phyloP scores from a whole-genome alignment of 129 eudicot species.

The Flaveria brownii region DNA sequence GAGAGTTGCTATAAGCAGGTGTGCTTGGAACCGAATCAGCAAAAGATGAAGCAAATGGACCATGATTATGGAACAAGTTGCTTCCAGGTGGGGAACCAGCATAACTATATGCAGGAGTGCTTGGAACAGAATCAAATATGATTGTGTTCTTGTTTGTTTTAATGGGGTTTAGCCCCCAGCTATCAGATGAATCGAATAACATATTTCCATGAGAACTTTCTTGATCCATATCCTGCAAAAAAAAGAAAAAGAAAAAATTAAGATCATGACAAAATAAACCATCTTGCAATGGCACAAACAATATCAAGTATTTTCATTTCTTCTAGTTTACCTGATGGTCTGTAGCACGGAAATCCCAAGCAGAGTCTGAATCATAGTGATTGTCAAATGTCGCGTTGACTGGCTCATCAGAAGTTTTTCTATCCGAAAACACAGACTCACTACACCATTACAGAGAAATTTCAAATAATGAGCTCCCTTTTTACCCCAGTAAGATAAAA shows the following conservation, averaged over 20 bases:
- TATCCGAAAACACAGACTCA: conserved; percentile 34
- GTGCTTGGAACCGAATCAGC: conserved; percentile 74
- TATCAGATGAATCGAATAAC: conserved; percentile 53
- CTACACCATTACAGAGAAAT: conserved; percentile 44
- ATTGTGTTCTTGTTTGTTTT: conserved; percentile 48
- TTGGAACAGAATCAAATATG: conserved; percentile 67
- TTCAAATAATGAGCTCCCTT: conserved; percentile 26
- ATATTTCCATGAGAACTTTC: conserved; percentile 48
- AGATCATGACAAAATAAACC: neutral
- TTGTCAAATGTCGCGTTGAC: conserved; percentile 62
- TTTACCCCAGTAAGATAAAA: neutral
- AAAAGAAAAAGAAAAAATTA: neutral
- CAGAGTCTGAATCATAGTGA: conserved; percentile 54
- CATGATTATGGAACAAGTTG: conserved; percentile 43
- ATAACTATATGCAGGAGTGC: conserved; percentile 67
- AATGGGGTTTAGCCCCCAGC: conserved; percentile 66
- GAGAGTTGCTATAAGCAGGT: conserved; percentile 43
- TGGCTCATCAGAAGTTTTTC: conserved; percentile 55
- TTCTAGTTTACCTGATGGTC: conserved; percentile 39
- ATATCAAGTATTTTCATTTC: conserved; percentile 2
- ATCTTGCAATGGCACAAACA: conserved; percentile 6
- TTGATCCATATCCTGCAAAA: conserved; percentile 51
- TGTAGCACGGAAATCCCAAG: conserved; percentile 54
- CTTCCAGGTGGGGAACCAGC: conserved; percentile 50
- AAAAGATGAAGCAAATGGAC: conserved; percentile 49